A percentile compares a stretch with the other conserved stretches of the same genome.
These are phyloP conservation scores for Fonsecaea monophora DNA, from an alignment of 2,329 filamentous ascomycete species.

Conservation along the genomic window DNA sequence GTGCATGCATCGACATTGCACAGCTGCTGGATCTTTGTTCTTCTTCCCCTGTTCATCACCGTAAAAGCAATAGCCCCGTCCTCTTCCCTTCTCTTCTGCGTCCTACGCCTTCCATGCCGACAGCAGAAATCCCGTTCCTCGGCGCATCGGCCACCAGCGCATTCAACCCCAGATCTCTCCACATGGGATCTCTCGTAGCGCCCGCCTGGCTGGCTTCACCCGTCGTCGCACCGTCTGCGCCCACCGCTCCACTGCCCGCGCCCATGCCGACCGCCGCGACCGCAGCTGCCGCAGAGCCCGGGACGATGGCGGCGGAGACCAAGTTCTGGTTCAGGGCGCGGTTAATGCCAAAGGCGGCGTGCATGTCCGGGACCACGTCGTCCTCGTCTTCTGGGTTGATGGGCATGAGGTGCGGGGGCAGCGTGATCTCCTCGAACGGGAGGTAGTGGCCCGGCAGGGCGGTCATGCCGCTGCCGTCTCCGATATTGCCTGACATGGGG, in stretches of 20 bases:
- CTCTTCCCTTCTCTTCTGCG: constrained; percentile 26
- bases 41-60: constrained; percentile 21
- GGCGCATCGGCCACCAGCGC: constrained; percentile 31
- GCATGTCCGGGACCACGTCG: constrained; percentile 70
- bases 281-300: neutral
- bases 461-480: constrained; percentile 35
- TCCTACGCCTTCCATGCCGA: constrained; percentile 18
- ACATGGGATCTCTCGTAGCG: constrained; percentile 47
- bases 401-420: constrained; percentile 66
- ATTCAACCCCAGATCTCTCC: constrained; percentile 62
- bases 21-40: neutral
- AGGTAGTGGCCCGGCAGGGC: constrained; percentile 50
- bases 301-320: constrained; percentile 45
- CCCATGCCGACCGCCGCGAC: constrained; percentile 23
- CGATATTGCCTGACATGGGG: constrained; percentile 22
- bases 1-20: neutral
- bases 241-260: constrained; percentile 17
- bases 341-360: constrained; percentile 71
- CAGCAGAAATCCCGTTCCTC: constrained; percentile 14
- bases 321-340: constrained; percentile 63
- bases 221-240: constrained; percentile 12
- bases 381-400: constrained; percentile 72
- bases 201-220: constrained; percentile 35
- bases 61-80: constrained; percentile 32
- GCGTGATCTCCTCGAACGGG: constrained; percentile 66